phyloP scores from a whole-genome alignment of 345 rosid species.

The Alliaria petiolata region DNA sequence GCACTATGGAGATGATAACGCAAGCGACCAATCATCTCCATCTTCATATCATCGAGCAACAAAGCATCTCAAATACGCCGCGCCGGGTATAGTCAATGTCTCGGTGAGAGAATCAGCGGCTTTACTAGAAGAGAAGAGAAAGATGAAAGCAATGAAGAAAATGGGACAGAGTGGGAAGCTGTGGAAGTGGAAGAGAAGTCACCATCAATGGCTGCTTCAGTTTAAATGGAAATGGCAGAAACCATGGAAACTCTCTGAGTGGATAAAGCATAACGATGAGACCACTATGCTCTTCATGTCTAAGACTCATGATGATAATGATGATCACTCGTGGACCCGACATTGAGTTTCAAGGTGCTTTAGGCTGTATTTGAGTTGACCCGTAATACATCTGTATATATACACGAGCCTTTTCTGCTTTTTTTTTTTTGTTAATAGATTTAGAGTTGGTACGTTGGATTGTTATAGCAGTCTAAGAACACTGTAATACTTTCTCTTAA shows the following conservation, averaged over 20 bases:
- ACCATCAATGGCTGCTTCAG: constrained; percentile 83
- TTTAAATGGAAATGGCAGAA: constrained; percentile 94
- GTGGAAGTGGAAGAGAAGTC: constrained; percentile 92
- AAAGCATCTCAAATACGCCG: constrained; percentile 64
- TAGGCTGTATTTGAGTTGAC: too few species aligned
- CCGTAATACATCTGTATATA: neutral
- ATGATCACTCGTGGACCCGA: constrained; percentile 21
- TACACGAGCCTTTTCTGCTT: too few species aligned
- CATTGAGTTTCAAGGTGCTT: constrained; percentile 10
- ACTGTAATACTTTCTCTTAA: neutral
- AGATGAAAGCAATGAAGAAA: constrained; percentile 54
- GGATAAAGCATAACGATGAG: constrained; percentile 72
- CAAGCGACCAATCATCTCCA: constrained; percentile 43
- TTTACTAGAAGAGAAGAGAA: constrained; percentile 50
- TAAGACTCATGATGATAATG: constrained; percentile 33
- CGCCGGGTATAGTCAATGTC: constrained; percentile 50
- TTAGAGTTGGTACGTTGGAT: neutral
- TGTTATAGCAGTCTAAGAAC: neutral
- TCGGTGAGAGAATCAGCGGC: constrained; percentile 52
- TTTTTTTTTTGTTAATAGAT: too few species aligned
- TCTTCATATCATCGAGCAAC: constrained; percentile 60
- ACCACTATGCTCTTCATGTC: constrained; percentile 51
- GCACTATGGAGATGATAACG: constrained; percentile 37
- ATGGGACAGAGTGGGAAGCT: constrained; percentile 63
- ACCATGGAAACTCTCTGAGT: constrained; percentile 86